Percentiles rank a stretch among this genome's conserved stretches.
Evolutionary conservation across 768 basidiomycete genomes (phyloP).

Genomic region (Suillus luteus): DNA sequence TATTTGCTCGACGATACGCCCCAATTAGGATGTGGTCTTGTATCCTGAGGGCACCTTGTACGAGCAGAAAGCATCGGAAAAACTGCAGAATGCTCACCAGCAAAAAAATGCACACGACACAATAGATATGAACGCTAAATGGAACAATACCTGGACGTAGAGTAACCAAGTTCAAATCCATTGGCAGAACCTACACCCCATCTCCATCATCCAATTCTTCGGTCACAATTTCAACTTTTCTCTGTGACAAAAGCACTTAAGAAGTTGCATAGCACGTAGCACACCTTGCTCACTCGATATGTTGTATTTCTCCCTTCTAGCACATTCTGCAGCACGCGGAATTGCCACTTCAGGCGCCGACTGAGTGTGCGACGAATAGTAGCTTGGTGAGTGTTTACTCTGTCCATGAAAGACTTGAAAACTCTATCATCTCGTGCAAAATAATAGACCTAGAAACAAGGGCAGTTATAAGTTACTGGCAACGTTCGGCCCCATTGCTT

Average conservation of each 20-base stretch:
- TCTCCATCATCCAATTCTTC: conserved; percentile 67
- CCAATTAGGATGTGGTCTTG: conserved; percentile 54
- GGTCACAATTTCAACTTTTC: conserved; percentile 63
- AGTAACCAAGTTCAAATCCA: background rate
- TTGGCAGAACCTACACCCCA: conserved; percentile 39
- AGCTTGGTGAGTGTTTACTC: conserved; percentile 38
- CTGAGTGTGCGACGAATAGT: conserved; percentile 51
- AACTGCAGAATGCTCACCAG: conserved; percentile 12
- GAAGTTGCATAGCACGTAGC: background rate
- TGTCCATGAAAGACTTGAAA: conserved; percentile 65
- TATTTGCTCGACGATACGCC: conserved; percentile 85
- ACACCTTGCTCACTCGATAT: conserved; percentile 53
- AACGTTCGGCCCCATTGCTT: conserved; percentile 23
- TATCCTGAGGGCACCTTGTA: conserved; percentile 75
- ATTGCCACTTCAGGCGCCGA: conserved; percentile 69
- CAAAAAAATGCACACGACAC: conserved; percentile 3
- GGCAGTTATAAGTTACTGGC: conserved; percentile 6
- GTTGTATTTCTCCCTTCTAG: conserved; percentile 68
- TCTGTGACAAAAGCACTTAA: conserved; percentile 36
- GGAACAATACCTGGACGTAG: conserved; percentile 13
- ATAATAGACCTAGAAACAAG: conserved; percentile 60
- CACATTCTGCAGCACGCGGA: conserved; percentile 60
- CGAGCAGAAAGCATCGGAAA: conserved; percentile 46
- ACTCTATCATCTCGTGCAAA: conserved; percentile 93
- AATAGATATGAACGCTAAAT: conserved; percentile 7